These are phyloP conservation scores for Sporothrix euskadiensis DNA, from an alignment of 2,329 filamentous ascomycete genomes.

Conservation along the genomic window DNA sequence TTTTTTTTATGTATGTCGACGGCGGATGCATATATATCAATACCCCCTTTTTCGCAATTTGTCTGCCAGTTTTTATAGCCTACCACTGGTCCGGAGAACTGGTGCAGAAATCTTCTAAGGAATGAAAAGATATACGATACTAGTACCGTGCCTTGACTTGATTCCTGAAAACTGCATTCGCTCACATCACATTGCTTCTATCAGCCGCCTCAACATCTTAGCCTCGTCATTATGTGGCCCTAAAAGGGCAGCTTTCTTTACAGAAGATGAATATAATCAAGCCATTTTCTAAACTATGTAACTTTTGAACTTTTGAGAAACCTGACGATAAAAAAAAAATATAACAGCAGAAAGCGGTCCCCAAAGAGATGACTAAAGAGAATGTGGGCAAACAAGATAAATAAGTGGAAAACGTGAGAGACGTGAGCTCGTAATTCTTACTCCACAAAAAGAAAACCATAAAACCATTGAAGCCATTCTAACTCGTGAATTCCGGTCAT, in stretches of 20 bases:
- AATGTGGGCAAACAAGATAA: background rate
- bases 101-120: background rate
- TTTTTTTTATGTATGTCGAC: background rate
- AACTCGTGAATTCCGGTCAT: background rate
- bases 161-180: too few relatives aligned
- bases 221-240: background rate
- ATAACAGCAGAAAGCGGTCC: background rate
- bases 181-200: too few relatives aligned
- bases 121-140: background rate
- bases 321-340: background rate
- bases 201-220: background rate
- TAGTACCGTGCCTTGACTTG: too few relatives aligned
- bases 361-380: background rate
- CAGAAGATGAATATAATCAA: background rate
- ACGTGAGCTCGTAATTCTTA: conserved; percentile 17
- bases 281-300: background rate
- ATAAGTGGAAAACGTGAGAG: background rate
- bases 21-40: conserved; percentile 17
- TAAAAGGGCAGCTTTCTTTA: background rate
- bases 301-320: conserved; percentile 1
- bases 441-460: background rate
- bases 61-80: background rate
- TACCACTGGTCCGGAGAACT: too few relatives aligned
- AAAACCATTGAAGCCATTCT: background rate
- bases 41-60: conserved; percentile 15